phyloP scores from a whole-genome alignment of 2,329 filamentous ascomycete species.

The Zalaria sp. region DNA sequence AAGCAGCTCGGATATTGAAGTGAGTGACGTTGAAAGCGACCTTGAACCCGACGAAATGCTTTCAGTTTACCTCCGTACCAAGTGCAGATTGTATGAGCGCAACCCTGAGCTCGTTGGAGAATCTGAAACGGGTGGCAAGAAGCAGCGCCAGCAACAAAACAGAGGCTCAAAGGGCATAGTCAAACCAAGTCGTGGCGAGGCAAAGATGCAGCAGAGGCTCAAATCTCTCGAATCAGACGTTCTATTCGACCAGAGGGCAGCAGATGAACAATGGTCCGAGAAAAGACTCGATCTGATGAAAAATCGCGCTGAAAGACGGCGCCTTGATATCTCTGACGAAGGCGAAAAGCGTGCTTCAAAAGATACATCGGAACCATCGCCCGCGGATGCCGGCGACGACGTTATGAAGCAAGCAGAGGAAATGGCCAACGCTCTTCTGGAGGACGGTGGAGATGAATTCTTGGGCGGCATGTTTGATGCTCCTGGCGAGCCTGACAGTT shows the following conservation, averaged over 20 bases:
- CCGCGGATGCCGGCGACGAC: constrained; percentile 19
- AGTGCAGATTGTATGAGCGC: constrained; percentile 37
- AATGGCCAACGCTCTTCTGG: constrained; percentile 18
- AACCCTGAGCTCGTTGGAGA: constrained; percentile 41
- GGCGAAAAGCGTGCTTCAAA: not conserved
- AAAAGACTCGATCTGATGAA: constrained; percentile 27
- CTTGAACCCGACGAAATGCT: constrained; percentile 39
- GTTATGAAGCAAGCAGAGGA: constrained; percentile 36
- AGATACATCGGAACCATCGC: not conserved
- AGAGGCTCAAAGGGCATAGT: constrained; percentile 11
- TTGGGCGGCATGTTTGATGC: constrained; percentile 44
- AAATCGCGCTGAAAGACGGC: constrained; percentile 20
- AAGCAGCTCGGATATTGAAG: constrained; percentile 16
- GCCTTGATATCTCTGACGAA: constrained; percentile 12
- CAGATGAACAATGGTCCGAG: constrained; percentile 31
- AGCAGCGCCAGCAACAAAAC: constrained; percentile 11
- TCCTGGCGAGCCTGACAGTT: constrained; percentile 2
- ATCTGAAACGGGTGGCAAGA: constrained; percentile 19
- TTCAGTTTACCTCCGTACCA: constrained; percentile 63
- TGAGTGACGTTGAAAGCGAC: constrained; percentile 37
- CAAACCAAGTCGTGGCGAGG: constrained; percentile 33
- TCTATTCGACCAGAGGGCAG: constrained; percentile 33
- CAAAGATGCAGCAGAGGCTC: constrained; percentile 59
- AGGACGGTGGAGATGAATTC: constrained; percentile 42
- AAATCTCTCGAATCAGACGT: constrained; percentile 56